These are phyloP conservation scores for Annona squamosa DNA, from an alignment of 164 flowering plant genomes.

Conservation along the genomic window DNA sequence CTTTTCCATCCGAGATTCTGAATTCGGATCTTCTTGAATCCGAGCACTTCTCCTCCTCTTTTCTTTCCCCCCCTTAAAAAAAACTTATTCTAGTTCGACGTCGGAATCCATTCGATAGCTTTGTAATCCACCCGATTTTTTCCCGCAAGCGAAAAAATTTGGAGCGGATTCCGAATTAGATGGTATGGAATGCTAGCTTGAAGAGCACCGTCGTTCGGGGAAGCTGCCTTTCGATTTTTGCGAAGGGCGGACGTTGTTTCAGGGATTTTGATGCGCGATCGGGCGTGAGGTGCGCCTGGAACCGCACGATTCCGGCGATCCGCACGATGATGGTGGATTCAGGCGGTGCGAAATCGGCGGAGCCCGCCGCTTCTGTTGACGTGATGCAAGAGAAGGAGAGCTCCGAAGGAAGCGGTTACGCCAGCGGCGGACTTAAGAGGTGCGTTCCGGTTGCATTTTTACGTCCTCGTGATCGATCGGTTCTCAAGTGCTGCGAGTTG, in stretches of 20 bases:
- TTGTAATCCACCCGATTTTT: too few species aligned
- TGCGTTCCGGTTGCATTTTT: slow-evolving; percentile 7
- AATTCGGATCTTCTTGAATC: not conserved
- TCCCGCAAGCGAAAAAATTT: too few species aligned
- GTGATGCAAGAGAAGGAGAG: slow-evolving; percentile 41
- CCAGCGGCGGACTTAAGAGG: slow-evolving; percentile 87
- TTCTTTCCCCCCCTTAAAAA: not conserved
- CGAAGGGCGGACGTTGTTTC: slow-evolving; percentile 15
- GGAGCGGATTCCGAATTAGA: slow-evolving; percentile 33
- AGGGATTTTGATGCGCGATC: slow-evolving; percentile 25
- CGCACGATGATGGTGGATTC: slow-evolving; percentile 70
- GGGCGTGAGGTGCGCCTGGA: slow-evolving; percentile 15
- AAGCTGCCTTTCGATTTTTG: slow-evolving; percentile 23
- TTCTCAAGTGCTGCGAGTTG: not conserved
- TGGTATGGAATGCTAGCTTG: slow-evolving; percentile 54
- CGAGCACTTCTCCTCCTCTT: not conserved
- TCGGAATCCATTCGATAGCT: too few species aligned
- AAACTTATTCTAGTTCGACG: too few species aligned
- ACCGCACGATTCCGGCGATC: slow-evolving; percentile 18
- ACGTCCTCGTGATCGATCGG: not conserved
- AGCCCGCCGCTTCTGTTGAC: slow-evolving; percentile 25
- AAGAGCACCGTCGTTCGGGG: slow-evolving; percentile 38
- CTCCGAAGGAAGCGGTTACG: slow-evolving; percentile 45
- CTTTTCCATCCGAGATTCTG: not conserved
- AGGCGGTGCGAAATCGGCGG: slow-evolving; percentile 10